These are phyloP conservation scores for Nicotiana knightiana DNA, from an alignment of 257 asterid genomes.

Conservation along the genomic window DNA sequence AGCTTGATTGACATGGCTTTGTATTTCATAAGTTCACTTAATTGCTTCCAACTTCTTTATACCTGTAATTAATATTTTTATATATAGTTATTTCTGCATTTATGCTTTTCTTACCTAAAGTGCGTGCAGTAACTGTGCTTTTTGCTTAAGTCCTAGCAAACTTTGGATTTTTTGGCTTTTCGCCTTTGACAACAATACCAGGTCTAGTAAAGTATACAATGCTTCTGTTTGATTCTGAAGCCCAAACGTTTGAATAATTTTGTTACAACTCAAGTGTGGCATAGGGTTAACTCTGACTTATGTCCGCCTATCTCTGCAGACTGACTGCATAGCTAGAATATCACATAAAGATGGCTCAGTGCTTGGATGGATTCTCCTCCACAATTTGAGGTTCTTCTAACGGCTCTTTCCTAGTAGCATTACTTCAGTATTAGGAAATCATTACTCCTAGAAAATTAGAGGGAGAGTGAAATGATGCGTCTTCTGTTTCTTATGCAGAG, in stretches of 20 bases:
- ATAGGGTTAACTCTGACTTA: background rate
- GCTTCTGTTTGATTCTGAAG: background rate
- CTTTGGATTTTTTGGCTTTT: background rate
- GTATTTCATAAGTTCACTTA: background rate
- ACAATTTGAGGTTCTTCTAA: constrained; percentile 51
- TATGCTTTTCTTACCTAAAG: background rate
- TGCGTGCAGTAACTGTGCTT: background rate
- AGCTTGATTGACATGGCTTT: background rate
- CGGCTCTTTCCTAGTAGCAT: background rate
- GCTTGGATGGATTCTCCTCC: constrained; percentile 87
- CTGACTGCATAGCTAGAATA: constrained; percentile 91
- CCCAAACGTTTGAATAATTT: background rate
- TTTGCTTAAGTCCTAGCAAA: background rate
- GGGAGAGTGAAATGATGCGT: background rate
- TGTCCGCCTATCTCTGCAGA: constrained; percentile 32
- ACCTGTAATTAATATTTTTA: background rate
- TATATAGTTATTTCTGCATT: background rate
- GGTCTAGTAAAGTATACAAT: background rate
- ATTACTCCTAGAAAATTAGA: background rate
- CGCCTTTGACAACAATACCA: background rate
- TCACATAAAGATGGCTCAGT: constrained; percentile 58
- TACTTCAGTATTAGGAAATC: background rate
- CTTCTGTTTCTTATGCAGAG: constrained; percentile 32
- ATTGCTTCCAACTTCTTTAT: background rate
- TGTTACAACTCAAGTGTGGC: background rate